Percentiles rank a stretch among this genome's conserved stretches.
Conservation (phyloP, 1,284 basidiomycete genomes). For the Cystobasidiaceae sp. region DNA sequence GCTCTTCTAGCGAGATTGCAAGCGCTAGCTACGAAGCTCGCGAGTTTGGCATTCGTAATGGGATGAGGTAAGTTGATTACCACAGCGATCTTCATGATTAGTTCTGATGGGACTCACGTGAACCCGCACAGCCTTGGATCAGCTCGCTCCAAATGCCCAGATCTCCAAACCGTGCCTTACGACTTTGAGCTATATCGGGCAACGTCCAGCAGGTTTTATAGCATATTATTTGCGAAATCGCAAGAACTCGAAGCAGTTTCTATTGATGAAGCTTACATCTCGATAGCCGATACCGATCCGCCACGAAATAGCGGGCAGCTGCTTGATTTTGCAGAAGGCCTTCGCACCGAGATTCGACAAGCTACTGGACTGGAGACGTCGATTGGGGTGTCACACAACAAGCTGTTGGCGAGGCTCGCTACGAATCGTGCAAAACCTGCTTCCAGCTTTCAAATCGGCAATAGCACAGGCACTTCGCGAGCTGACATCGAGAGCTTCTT, state of each 20-base stretch:
- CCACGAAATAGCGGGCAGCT: slow-evolving; percentile 39
- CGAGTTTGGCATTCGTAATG: slow-evolving; percentile 78
- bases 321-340: slow-evolving; percentile 60
- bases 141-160: slow-evolving; percentile 70
- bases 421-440: slow-evolving; percentile 88
- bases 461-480: slow-evolving; percentile 41
- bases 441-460: slow-evolving; percentile 65
- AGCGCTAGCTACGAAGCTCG: slow-evolving; percentile 92
- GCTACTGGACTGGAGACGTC: slow-evolving; percentile 73
- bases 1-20: slow-evolving; percentile 79
- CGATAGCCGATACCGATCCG: slow-evolving; percentile 48
- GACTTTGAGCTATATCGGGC: slow-evolving; percentile 61
- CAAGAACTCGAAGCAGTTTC: slow-evolving; percentile 93
- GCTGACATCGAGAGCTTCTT: slow-evolving; percentile 59
- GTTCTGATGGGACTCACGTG: too few species aligned
- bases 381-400: slow-evolving; percentile 86
- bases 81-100: too few species aligned
- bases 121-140: slow-evolving; percentile 61
- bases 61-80: slow-evolving; percentile 85
- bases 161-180: slow-evolving; percentile 77
- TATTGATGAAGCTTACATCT: slow-evolving; percentile 83
- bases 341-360: slow-evolving; percentile 67
- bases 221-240: slow-evolving; percentile 77
- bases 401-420: slow-evolving; percentile 85
- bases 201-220: slow-evolving; percentile 65